phyloP scores from a whole-genome alignment of 139 green algal genomes.

The Zygnema cylindricum region DNA sequence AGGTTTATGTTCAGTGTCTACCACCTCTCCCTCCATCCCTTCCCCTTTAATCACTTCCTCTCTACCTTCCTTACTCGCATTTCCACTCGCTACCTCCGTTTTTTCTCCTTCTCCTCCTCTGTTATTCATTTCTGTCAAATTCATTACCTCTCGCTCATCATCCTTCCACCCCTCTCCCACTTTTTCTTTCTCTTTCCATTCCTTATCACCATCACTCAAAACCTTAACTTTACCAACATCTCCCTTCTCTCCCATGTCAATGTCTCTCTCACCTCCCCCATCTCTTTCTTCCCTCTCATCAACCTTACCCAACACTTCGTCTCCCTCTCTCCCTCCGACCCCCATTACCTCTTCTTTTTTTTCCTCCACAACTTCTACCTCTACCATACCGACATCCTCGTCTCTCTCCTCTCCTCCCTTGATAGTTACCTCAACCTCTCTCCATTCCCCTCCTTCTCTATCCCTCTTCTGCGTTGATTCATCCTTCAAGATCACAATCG shows the following conservation, averaged over 20 bases:
- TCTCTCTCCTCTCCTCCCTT: background rate
- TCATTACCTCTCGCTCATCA: too few species aligned
- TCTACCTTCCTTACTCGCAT: background rate
- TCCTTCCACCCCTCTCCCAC: background rate
- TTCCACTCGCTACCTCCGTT: background rate
- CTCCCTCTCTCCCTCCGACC: background rate
- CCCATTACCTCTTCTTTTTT: background rate
- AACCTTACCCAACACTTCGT: background rate
- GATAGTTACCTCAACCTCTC: background rate
- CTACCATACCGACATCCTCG: background rate
- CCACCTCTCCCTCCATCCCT: too few species aligned
- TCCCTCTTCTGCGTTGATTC: background rate
- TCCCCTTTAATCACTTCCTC: too few species aligned
- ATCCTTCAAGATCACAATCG: background rate
- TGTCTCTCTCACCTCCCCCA: background rate
- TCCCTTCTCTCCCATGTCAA: background rate
- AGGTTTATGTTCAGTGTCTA: too few species aligned
- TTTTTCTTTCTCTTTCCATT: background rate
- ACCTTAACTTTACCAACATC: background rate
- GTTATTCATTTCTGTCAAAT: too few species aligned
- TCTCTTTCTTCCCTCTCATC: background rate
- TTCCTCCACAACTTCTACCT: too few species aligned
- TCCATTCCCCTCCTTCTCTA: background rate
- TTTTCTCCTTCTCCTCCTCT: background rate
- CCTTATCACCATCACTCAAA: background rate